Evolutionary conservation across 2,329 filamentous ascomycete genomes (phyloP), one percentile per base, ranked within the genome.

Genomic region (Diaporthe citrichinensis): DNA sequence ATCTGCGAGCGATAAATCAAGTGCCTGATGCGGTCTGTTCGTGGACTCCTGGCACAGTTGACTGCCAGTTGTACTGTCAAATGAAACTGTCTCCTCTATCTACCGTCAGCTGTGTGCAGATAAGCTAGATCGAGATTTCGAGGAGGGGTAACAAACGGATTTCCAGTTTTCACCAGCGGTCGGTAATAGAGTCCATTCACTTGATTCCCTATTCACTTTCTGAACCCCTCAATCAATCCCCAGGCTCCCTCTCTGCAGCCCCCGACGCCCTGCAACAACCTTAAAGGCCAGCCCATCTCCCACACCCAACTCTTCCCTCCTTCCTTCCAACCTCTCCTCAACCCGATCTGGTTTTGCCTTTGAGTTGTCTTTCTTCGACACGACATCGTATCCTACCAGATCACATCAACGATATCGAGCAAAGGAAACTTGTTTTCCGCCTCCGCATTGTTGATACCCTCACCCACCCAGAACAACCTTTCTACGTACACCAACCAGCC

Each of bases 31-130:
- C 41, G 6, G 41, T 17, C 14, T 20, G 6, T 17, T 44, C 15
- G 8, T 44, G 8, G 0, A 10, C 8, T 23, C 8, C 1, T 9
- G 17, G 17, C 0, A 0, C 23, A 49, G 3, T 20, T 23, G 7
- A 23, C 8, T 8, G 44, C 44, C 7, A 17, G 2, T 20, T 20
- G 20, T 20, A 23, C 20, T 25, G 25, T 31, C 17, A 0, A 55
- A 12, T 20, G 25, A 20, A 20, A 17, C 20, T 15, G 9, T 28
- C 28, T 12, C 3, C 28, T 31, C 15, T 10, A 31, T 20, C 31
- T 8, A 1, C 20, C 3, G 53, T 25, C 53, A 55, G 4, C 53
- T 14, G 25, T 25, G 25, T 7, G 25, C 2, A 55, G 28, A 4
- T 25, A 14, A 15, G 25, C 53, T 55, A 49, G 53, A 10, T 55